Evolutionary conservation across 2,329 filamentous ascomycete species (phyloP).

Genomic region (Didymella segeticola): DNA sequence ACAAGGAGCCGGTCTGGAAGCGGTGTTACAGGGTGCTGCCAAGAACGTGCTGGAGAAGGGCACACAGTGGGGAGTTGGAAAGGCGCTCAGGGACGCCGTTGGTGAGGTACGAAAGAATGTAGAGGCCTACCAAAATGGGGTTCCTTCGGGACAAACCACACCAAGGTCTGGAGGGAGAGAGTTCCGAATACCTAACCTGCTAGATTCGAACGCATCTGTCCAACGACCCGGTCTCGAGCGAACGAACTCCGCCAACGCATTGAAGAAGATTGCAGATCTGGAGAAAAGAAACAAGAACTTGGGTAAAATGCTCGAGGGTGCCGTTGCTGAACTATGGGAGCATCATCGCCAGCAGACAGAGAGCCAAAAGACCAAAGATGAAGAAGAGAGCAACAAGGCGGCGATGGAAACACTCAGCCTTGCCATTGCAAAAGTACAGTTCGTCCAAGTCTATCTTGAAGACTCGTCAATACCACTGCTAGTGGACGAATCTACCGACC

Average conservation of each 20-base stretch:
- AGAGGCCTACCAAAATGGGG: constrained; percentile 63
- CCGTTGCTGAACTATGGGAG: constrained; percentile 67
- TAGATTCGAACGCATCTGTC: constrained; percentile 25
- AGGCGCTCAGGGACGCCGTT: constrained; percentile 80
- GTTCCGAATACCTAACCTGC: constrained; percentile 40
- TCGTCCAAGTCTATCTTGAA: constrained; percentile 59
- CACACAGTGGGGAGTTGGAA: constrained; percentile 80
- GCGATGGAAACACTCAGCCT: constrained; percentile 53
- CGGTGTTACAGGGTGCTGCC: constrained; percentile 76
- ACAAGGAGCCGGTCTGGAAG: constrained; percentile 63
- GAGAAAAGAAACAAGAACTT: constrained; percentile 72
- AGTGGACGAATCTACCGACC: constrained; percentile 43
- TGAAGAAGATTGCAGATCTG: constrained; percentile 51
- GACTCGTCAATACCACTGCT: constrained; percentile 55
- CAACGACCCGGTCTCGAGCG: constrained; percentile 30
- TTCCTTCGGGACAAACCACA: constrained; percentile 37
- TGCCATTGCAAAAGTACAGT: constrained; percentile 59
- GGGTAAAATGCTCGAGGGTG: constrained; percentile 71
- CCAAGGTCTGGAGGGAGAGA: constrained; percentile 46
- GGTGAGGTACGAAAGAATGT: constrained; percentile 81
- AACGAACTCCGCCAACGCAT: constrained; percentile 28
- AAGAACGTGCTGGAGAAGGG: constrained; percentile 75
- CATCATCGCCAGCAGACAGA: constrained; percentile 62
- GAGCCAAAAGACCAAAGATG: constrained; percentile 35
- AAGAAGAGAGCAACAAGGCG: constrained; percentile 36